Evolutionary conservation across 2,329 filamentous ascomycete genomes (phyloP).

Genomic region (Penicillium sp.): DNA sequence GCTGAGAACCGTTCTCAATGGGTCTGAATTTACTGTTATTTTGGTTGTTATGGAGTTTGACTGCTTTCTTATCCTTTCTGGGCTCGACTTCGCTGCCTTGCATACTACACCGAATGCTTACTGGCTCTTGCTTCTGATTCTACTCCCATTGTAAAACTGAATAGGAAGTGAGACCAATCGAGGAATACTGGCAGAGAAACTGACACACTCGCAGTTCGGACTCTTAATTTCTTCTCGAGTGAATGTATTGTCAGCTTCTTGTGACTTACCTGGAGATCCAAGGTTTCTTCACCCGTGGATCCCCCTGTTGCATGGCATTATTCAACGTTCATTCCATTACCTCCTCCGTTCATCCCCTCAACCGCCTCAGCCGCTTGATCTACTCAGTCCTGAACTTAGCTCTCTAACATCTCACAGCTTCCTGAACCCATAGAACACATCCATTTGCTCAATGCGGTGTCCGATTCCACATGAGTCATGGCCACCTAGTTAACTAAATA

Average conservation of each 20-base stretch:
- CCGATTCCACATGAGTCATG: background rate
- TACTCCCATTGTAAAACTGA: background rate
- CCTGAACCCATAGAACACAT: background rate
- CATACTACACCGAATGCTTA: background rate
- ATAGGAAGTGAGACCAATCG: no score
- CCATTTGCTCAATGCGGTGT: background rate
- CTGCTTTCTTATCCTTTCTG: background rate
- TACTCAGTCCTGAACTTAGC: background rate
- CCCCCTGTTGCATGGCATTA: no score
- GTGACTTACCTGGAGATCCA: no score
- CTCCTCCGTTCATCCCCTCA: background rate
- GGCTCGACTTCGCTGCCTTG: background rate
- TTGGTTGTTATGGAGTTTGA: background rate
- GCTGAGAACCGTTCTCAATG: background rate
- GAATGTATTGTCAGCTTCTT: no score
- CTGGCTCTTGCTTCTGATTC: background rate
- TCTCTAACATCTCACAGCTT: background rate
- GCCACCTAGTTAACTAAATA: no score
- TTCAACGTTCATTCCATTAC: background rate
- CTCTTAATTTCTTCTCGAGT: no score
- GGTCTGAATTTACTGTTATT: background rate
- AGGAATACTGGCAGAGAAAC: no score
- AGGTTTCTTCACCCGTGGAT: no score
- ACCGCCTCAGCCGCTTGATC: background rate
- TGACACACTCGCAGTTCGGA: no score